Evolutionary conservation across 345 rosid species (phyloP).

Genomic region (Heritiera fomes): DNA sequence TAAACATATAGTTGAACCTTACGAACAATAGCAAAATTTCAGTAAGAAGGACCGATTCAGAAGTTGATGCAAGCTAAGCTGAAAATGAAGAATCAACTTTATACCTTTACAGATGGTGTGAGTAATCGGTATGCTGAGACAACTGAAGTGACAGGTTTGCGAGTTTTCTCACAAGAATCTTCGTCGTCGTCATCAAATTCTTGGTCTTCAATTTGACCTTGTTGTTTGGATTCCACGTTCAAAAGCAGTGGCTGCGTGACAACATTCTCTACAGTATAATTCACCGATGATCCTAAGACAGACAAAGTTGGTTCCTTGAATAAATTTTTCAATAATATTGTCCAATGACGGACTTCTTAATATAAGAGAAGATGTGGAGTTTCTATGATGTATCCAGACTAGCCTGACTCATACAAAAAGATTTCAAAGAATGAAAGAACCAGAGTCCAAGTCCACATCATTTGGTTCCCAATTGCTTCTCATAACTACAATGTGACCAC

Average conservation of each 20-base stretch:
- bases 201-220: conserved; percentile 45
- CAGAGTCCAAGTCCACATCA: neutral
- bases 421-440: neutral
- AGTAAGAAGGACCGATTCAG: neutral
- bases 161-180: conserved; percentile 42
- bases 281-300: conserved; percentile 37
- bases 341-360: neutral
- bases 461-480: neutral
- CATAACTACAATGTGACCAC: neutral
- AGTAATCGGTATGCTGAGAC: conserved; percentile 66
- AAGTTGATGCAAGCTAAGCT: neutral
- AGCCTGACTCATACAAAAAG: neutral
- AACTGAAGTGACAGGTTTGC: conserved; percentile 57
- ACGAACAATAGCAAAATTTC: conserved; percentile 1
- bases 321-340: neutral
- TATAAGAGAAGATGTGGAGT: neutral
- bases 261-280: conserved; percentile 56
- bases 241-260: conserved; percentile 46
- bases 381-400: neutral
- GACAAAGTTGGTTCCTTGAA: neutral
- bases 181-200: conserved; percentile 53
- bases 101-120: conserved; percentile 76
- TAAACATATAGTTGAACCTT: conserved; percentile 78
- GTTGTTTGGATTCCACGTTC: conserved; percentile 37
- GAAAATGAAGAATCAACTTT: neutral